Evolutionary conservation across 169 alveolate genomes (phyloP), one percentile per base, ranked within the genome.

Genomic region (Theileria orientalis): DNA sequence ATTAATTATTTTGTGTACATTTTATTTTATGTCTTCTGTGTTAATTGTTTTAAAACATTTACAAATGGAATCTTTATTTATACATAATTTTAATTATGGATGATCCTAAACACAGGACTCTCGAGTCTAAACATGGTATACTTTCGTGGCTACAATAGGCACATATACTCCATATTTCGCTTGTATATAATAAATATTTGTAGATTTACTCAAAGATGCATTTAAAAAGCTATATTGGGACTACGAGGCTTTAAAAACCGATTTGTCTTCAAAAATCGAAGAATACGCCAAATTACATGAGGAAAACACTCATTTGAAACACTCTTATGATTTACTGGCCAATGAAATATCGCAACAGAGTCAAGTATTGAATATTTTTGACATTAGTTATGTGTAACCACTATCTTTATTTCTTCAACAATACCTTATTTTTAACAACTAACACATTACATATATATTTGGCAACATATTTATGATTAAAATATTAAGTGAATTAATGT

Each of bases 171-270:
- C 19, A 3, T 35, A 5, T 21, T 59, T n/a, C 57, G 9, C 63
- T 21, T 32, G 11, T 23, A 35, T 11, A n/a, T 44, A 16, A n/a
- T 59, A 29, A 21, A 29, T 9, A 16, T 9, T 59, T 59, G n/a
- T 61, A 79, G 87, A 49, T 9, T 60, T 75, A 8, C 71, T 79
- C 13, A 79, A 71, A 23, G 83, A 70, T 13, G 87, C 83, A 5
- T 74, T 62, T 13, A 79, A 79, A 57, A 63, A 71, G 56, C 23
- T 79, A 3, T 75, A 79, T 37, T 57, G 44, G 13, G 87, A 79
- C 32, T 72, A 35, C 40, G 87, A 71, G 23, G 42, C 67, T 16
- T 32, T 60, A 3, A 79, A 69, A 42, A 62, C 47, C 37, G 87
- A 79, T 41, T 27, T 79, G 46, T 41, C 33, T 1, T 41, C 72